Conservation (phyloP, 1,284 basidiomycete genomes). For the Ganoderma leucocontextum region DNA sequence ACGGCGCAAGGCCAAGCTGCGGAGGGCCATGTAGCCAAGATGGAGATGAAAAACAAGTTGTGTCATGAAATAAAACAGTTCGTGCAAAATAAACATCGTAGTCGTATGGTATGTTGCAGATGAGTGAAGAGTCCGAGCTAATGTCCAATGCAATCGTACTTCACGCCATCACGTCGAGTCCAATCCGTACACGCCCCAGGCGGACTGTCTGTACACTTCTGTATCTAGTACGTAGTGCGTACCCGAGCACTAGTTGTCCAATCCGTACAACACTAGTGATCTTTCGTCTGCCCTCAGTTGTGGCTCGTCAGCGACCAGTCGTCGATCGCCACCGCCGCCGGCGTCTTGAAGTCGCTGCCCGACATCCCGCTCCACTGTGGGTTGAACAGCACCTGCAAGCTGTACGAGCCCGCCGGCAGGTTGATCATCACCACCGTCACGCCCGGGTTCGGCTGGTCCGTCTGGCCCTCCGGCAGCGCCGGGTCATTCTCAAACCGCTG, state of each 20-base stretch:
- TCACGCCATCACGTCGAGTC: background rate
- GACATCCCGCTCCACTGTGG: conserved; percentile 81
- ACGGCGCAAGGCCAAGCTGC: background rate
- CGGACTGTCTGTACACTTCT: background rate
- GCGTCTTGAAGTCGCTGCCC: conserved; percentile 68
- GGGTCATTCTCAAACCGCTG: conserved; percentile 69
- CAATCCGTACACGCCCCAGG: conserved; percentile 6
- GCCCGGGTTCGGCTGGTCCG: conserved; percentile 81
- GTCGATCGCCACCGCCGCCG: conserved; percentile 70
- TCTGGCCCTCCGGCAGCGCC: conserved; percentile 57
- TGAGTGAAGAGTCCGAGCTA: background rate
- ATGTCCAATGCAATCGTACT: background rate
- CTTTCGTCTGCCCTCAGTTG: conserved; percentile 34
- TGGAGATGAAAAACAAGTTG: background rate
- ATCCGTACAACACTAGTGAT: conserved; percentile 8
- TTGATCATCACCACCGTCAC: conserved; percentile 85
- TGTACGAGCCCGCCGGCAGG: conserved; percentile 75
- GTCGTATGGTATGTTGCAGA: background rate
- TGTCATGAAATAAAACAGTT: conserved; percentile 2
- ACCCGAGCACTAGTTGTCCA: conserved; percentile 5
- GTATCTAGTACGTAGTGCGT: background rate
- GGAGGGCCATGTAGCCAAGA: background rate
- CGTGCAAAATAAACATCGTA: background rate
- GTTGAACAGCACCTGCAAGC: conserved; percentile 83
- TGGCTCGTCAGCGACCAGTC: conserved; percentile 82